Percentiles rank a stretch among this genome's conserved stretches.
Conservation (phyloP, 768 basidiomycete genomes). For the Amanita pseudoporphyria region DNA sequence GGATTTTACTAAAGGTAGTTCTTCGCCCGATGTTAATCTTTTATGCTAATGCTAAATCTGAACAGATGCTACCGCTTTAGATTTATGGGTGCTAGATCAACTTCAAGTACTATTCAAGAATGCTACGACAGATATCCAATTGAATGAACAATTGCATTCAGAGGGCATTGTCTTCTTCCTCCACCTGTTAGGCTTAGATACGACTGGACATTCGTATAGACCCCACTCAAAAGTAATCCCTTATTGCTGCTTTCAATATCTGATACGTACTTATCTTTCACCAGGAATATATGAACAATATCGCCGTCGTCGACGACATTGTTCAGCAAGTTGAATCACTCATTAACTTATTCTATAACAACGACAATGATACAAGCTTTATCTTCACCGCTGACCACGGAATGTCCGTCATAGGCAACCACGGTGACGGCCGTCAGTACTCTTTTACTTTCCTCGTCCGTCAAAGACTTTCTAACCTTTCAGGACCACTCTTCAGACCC, state of each 20-base stretch:
- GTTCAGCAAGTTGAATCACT: slow-evolving; percentile 57
- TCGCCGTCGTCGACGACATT: slow-evolving; percentile 68
- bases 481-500: slow-evolving; percentile 43
- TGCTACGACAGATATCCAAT: slow-evolving; percentile 39
- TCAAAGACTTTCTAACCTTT: not conserved
- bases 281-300: slow-evolving; percentile 83
- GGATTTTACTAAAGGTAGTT: slow-evolving; percentile 75
- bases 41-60: not conserved
- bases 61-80: slow-evolving; percentile 66
- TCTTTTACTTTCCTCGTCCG: not conserved
- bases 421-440: slow-evolving; percentile 72
- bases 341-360: slow-evolving; percentile 52
- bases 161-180: slow-evolving; percentile 71
- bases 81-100: slow-evolving; percentile 71
- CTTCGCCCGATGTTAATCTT: not conserved
- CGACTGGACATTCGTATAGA: slow-evolving; percentile 79
- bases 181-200: slow-evolving; percentile 78
- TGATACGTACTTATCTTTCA: not conserved
- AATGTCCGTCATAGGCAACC: slow-evolving; percentile 83
- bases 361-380: slow-evolving; percentile 54
- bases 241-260: not conserved
- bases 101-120: slow-evolving; percentile 54
- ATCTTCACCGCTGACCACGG: slow-evolving; percentile 87
- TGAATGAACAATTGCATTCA: slow-evolving; percentile 43
- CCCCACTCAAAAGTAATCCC: slow-evolving; percentile 60